These are phyloP conservation scores for Colletotrichum sublineola DNA, from an alignment of 2,329 filamentous ascomycete genomes.

Conservation along the genomic window DNA sequence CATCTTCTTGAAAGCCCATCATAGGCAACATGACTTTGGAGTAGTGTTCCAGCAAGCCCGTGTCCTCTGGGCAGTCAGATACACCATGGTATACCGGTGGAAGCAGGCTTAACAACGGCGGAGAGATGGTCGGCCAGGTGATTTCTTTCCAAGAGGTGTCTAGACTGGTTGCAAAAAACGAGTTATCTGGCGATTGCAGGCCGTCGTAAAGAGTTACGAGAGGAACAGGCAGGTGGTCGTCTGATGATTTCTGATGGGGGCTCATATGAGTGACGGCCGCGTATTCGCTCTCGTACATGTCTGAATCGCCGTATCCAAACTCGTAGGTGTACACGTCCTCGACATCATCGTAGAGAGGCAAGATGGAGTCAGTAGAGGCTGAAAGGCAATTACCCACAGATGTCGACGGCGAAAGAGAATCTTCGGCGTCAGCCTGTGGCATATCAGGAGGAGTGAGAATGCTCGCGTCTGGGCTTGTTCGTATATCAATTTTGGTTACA, in stretches of 20 bases:
- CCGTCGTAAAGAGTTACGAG: slow-evolving; percentile 4
- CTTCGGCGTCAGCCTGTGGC: slow-evolving; percentile 2
- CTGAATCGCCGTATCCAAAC: slow-evolving; percentile 3
- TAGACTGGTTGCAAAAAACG: slow-evolving; percentile 22
- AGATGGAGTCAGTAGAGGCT: slow-evolving; percentile 15
- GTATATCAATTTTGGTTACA: slow-evolving; percentile 10
- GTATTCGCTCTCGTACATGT: slow-evolving; percentile 13
- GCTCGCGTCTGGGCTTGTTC: slow-evolving; percentile 33
- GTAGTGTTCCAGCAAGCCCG: slow-evolving; percentile 39
- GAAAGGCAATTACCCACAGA: slow-evolving; percentile 10
- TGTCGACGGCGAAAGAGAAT: slow-evolving; percentile 10
- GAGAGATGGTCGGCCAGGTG: slow-evolving; percentile 21
- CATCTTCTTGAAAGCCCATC: slow-evolving; percentile 31
- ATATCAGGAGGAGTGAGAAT: slow-evolving; percentile 29
- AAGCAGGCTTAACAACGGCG: slow-evolving; percentile 19
- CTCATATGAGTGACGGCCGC: slow-evolving; percentile 13
- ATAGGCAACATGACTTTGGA: slow-evolving; percentile 21
- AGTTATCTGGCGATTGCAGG: slow-evolving; percentile 21
- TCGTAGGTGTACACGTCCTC: slow-evolving; percentile 17
- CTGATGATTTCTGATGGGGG: slow-evolving; percentile 8
- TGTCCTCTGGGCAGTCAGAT: slow-evolving; percentile 29
- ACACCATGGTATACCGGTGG: slow-evolving; percentile 12
- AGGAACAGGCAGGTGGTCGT: not conserved
- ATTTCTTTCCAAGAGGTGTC: slow-evolving; percentile 30
- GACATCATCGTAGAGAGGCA: slow-evolving; percentile 20